Conservation (phyloP, 2,329 filamentous ascomycete genomes). For the Xylaria sp. region DNA sequence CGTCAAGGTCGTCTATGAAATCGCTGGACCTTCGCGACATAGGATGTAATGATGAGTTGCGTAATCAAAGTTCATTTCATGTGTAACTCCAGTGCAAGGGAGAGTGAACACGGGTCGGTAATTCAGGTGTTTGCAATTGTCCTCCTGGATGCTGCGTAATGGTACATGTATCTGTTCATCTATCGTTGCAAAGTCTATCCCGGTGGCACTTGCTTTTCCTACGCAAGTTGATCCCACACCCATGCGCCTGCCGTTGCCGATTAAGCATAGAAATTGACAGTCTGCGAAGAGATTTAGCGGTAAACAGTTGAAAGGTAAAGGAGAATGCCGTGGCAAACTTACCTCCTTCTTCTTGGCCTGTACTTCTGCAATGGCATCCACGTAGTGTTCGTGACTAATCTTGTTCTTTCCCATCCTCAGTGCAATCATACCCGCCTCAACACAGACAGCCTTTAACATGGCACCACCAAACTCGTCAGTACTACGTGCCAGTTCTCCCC, state of each 20-base stretch:
- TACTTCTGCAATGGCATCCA: constrained; percentile 97
- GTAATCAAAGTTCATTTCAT: neutral
- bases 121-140: constrained; percentile 10
- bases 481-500: constrained; percentile 92
- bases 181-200: constrained; percentile 43
- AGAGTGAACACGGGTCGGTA: constrained; percentile 3
- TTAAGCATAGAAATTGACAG: constrained; percentile 63
- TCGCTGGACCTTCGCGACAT: neutral
- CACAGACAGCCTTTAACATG: constrained; percentile 97
- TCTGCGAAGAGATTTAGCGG: constrained; percentile 55
- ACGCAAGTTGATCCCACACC: constrained; percentile 9
- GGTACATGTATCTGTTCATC: constrained; percentile 43
- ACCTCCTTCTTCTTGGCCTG: constrained; percentile 95
- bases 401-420: constrained; percentile 93
- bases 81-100: neutral
- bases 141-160: constrained; percentile 37
- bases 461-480: constrained; percentile 99
- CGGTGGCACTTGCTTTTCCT: constrained; percentile 29
- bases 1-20: neutral
- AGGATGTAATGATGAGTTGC: neutral
- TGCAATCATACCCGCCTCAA: constrained; percentile 99
- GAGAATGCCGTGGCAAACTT: constrained; percentile 49
- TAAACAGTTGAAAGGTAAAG: neutral
- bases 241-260: constrained; percentile 22
- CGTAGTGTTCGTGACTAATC: constrained; percentile 98